Conservation (phyloP, 371 early-diverging fungal species). For the Apophysomyces sp. region DNA sequence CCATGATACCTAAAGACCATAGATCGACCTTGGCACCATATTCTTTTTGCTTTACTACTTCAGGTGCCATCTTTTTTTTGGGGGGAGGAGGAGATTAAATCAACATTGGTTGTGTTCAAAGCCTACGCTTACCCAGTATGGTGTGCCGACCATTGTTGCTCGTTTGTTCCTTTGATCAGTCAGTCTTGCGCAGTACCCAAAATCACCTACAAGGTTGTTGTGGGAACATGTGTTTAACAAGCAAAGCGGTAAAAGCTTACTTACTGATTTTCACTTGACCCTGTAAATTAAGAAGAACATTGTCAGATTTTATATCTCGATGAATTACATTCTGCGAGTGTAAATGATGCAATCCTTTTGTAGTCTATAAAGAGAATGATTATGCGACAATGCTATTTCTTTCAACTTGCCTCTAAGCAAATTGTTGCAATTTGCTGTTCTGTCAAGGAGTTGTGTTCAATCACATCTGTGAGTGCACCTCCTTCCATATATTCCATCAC, state of each 20-base stretch:
- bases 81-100: conserved; percentile 19
- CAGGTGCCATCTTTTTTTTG: conserved; percentile 76
- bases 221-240: not conserved
- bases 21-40: conserved; percentile 90
- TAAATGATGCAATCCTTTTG: conserved; percentile 79
- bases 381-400: not conserved
- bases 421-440: conserved; percentile 93
- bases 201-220: conserved; percentile 34
- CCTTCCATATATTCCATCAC: conserved; percentile 99
- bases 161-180: conserved; percentile 80
- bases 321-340: conserved; percentile 63
- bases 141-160: conserved; percentile 94
- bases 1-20: conserved; percentile 94
- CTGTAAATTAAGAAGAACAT: conserved; percentile 72
- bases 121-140: conserved; percentile 76
- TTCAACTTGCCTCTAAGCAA: conserved; percentile 69
- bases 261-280: conserved; percentile 83
- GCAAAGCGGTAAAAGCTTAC: not conserved
- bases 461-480: conserved; percentile 94
- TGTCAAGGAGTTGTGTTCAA: conserved; percentile 85
- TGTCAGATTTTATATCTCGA: conserved; percentile 90
- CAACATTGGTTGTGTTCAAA: conserved; percentile 75
- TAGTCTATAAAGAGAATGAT: conserved; percentile 19
- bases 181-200: conserved; percentile 91
- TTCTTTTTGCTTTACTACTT: conserved; percentile 87